These are phyloP conservation scores for Chlorella sp. DNA, from an alignment of 139 green algal species.

Conservation along the genomic window DNA sequence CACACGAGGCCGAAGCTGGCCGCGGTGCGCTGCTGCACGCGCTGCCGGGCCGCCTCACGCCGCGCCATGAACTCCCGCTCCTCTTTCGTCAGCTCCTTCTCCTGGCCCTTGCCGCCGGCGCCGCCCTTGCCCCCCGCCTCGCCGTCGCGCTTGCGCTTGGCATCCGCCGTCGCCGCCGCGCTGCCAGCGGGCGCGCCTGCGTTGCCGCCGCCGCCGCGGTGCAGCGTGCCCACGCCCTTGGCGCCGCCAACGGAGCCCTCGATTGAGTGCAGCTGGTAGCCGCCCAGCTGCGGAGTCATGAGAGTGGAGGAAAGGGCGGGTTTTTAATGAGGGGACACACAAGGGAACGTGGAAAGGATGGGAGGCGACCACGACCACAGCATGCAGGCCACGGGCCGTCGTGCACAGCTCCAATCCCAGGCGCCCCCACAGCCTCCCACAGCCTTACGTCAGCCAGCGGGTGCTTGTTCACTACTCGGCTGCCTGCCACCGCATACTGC, in stretches of 20 bases:
- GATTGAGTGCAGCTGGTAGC: constrained; percentile 59
- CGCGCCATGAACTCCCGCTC: constrained; percentile 73
- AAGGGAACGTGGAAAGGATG: too few relatives aligned
- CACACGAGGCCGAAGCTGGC: constrained; percentile 65
- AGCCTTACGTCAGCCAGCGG: constrained; percentile 48
- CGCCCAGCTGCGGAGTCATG: constrained; percentile 47
- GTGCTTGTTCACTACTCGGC: constrained; percentile 48
- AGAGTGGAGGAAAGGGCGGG: too few relatives aligned
- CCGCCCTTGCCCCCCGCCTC: constrained; percentile 34
- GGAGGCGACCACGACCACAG: too few relatives aligned
- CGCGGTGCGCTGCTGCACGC: constrained; percentile 77
- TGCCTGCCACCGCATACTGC: background rate
- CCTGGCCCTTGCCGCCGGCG: constrained; percentile 30
- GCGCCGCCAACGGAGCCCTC: constrained; percentile 48
- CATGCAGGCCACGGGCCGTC: too few relatives aligned
- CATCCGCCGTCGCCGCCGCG: background rate
- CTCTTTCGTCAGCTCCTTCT: constrained; percentile 63
- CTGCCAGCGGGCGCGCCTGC: background rate
- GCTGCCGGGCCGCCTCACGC: constrained; percentile 76
- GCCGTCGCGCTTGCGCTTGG: constrained; percentile 34
- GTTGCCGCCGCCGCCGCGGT: constrained; percentile 1
- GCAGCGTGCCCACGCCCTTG: constrained; percentile 45
- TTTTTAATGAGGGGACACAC: too few relatives aligned
- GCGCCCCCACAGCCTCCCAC: background rate
- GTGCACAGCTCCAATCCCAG: too few relatives aligned